Evolutionary conservation across 192 early-diverging fungal species (phyloP).

Genomic region (Gamsiella multidivaricata): DNA sequence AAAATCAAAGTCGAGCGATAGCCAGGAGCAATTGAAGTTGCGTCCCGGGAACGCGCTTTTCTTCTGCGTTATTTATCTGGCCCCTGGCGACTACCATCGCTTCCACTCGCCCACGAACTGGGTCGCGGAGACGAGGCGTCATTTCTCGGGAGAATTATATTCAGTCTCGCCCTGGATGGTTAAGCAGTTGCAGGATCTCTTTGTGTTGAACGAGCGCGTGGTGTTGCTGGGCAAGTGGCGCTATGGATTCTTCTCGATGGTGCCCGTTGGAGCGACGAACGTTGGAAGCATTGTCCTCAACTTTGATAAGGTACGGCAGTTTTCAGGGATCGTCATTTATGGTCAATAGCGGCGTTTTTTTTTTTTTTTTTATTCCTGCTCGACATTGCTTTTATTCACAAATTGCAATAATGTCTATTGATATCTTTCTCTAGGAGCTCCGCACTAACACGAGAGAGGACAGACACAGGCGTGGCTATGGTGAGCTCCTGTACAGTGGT

Average conservation of each 20-base stretch:
- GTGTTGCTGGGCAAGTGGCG: constrained; percentile 92
- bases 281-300: constrained; percentile 96
- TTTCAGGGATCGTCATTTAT: neutral
- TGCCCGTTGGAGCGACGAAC: constrained; percentile 97
- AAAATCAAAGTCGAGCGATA: constrained; percentile 19
- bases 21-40: constrained; percentile 8
- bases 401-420: too few species aligned
- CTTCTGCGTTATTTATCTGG: constrained; percentile 95
- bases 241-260: constrained; percentile 96
- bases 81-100: constrained; percentile 98
- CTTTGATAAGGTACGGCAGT: constrained; percentile 80
- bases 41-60: constrained; percentile 78
- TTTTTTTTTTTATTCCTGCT: constrained; percentile 2
- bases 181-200: constrained; percentile 84
- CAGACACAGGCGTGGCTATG: constrained; percentile 75
- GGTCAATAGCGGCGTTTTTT: neutral
- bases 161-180: constrained; percentile 96
- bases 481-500: constrained; percentile 77
- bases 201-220: constrained; percentile 97
- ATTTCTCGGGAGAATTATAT: constrained; percentile 94
- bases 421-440: constrained; percentile 55
- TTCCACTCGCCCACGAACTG: constrained; percentile 98
- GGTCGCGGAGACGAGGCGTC: constrained; percentile 87
- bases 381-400: too few species aligned
- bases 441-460: constrained; percentile 74